Base-by-base conservation (phyloP, 805 yeast genomes). In the Teunomyces aglyptinius region DNA sequence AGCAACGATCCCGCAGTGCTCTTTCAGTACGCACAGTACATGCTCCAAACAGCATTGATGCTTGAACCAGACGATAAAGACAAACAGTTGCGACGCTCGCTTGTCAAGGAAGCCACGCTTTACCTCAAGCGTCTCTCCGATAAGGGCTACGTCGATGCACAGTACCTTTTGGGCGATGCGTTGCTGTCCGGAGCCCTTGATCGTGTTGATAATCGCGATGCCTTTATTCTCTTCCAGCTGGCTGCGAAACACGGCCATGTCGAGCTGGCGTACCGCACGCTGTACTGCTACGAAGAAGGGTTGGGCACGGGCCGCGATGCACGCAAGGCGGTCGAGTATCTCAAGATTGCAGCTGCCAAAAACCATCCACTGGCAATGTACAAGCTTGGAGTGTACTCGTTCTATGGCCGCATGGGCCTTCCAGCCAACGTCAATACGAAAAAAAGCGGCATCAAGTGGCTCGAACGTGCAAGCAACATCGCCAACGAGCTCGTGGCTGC, bases 351-450 rank as follows among this genome's bases (percentile, higher is more conserved):
- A 0, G 96, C 98, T 0, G 78, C 90, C 27, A 85, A 86, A 61
- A 89, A 88, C 59, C 99, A 92, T 64, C 90, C 97, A 0, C 91
- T 96, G n/a, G 97, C 98, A 4, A 89, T 92, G 96, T 86, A 85
- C 70, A 88, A 91, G 62, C 73, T 90, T 52, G 99, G 98, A 3
- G 75, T 89, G 36, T 89, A 91, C 56, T 85, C 89, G 32, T 94
- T 86, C 66, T 81, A 89, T 59, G 82, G 88, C 4, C 76, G 85
- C 49, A 84, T 92, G 92, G 97, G 98, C 1, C 63, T 92, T 28
- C 72, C 85, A 1, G 75, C 77, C 47, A 85, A 81, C 57, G 70
- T 82, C 15, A 82, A 77, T 44, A 83, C 89, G 18, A 86, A 89
- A 58, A 87, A 85, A 57, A 82, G 82, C 56, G 99, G 98, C 42